Base-by-base conservation (phyloP, 306 rosid species). In the Trifolium repens region DNA sequence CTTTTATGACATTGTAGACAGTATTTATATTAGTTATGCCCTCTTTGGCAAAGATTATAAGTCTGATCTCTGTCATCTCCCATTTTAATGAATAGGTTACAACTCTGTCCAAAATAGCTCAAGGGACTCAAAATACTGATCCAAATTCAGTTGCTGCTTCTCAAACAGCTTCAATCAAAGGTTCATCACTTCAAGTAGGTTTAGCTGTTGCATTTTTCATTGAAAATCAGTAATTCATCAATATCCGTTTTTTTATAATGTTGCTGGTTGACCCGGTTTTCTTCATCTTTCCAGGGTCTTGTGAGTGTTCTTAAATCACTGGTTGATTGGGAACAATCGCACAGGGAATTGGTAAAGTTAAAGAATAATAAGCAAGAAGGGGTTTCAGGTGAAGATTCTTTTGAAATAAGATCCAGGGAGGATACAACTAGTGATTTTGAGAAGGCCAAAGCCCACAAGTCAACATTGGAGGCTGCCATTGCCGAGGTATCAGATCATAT, bases 401-500 rank as follows among this genome's bases (percentile, higher is more conserved):
- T 79, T 66, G 99, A 94, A 78, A 78, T 78, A 46, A 91, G 89
- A 79, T 77, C 79, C 79, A 84, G 91, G 80, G 97, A 89, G 82
- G 93, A 87, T 79, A 69, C 79, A 68, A 79, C 92, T 57, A 89
- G 87, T 50, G 82, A 89, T 79, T 96, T 96, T 88, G 97, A 87
- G 92, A 96, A 88, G 87, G 99, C 92, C 69, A 96, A 96, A 76
- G 98, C 98, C 65, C 99, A 90, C 72, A 92, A 96, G 81, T 92
- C 99, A 54, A 92, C 99, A 58, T 71, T 96, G 86, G 99, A 96
- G 87, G 98, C 98, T 83, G 96, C 93, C 42, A 79, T 96, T 74
- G 81, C 90, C 47, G 94, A 88, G 98, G 99, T 92, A 82, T 77
- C 39, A 22, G 17, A 37, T 73, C 63, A 49, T 49, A 44, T 58